Evolutionary conservation across 2,329 filamentous ascomycete species (phyloP).

Genomic region (Aspergillus japonicus): DNA sequence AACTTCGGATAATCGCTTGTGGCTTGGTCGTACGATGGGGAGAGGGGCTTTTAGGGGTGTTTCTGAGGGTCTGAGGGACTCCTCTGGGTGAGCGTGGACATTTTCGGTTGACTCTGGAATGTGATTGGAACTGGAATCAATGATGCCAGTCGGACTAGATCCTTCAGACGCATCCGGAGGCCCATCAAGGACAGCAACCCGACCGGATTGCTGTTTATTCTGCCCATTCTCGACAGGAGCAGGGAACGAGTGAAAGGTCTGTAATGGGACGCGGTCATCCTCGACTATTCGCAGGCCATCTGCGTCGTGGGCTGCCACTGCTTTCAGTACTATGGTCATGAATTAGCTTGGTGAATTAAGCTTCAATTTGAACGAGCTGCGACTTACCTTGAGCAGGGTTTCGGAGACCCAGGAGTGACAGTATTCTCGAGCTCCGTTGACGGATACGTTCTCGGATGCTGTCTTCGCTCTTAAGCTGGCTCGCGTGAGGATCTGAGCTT

Average conservation of each 20-base stretch:
- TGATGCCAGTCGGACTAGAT: neutral
- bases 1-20: neutral
- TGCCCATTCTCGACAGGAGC: neutral
- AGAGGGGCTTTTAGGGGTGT: neutral
- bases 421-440: conserved; percentile 37
- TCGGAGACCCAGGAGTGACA: conserved; percentile 37
- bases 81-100: neutral
- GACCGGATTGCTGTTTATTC: neutral
- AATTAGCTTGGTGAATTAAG: neutral
- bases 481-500: conserved; percentile 20
- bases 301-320: neutral
- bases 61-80: neutral
- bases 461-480: conserved; percentile 19
- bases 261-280: neutral
- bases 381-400: conserved; percentile 27
- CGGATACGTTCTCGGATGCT: conserved; percentile 33
- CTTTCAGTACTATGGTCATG: neutral
- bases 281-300: neutral
- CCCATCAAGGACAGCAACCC: neutral
- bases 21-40: neutral
- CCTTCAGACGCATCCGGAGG: neutral
- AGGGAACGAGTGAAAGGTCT: conserved; percentile 3
- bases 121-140: neutral
- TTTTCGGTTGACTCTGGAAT: neutral
- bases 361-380: neutral